Evolutionary conservation across 768 basidiomycete species (phyloP).

Genomic region (Boletellus ananiceps): DNA sequence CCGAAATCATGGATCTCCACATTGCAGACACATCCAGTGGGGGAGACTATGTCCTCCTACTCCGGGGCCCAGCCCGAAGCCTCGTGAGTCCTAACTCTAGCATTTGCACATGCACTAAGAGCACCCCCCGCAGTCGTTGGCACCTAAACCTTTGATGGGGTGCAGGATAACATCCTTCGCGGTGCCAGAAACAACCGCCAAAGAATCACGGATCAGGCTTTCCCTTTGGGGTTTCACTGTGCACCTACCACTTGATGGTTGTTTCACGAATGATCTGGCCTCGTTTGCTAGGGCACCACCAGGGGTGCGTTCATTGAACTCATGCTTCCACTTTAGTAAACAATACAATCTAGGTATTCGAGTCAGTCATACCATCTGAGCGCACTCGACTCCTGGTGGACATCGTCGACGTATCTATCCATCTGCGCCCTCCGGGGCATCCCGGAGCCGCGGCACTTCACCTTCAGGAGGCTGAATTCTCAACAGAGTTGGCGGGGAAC

Average conservation of each 20-base stretch:
- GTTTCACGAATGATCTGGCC: conserved; percentile 58
- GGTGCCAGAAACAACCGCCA: conserved; percentile 57
- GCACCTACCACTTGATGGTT: conserved; percentile 55
- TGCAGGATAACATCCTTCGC: conserved; percentile 63
- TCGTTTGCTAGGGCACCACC: conserved; percentile 78
- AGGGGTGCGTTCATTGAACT: conserved; percentile 54
- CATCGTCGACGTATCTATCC: conserved; percentile 63
- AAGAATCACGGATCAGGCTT: conserved; percentile 72
- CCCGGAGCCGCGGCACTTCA: conserved; percentile 65
- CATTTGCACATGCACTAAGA: conserved; percentile 1
- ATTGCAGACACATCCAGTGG: conserved; percentile 44
- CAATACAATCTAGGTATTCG: conserved; percentile 61
- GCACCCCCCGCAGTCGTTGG: conserved; percentile 34
- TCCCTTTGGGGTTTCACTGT: conserved; percentile 61
- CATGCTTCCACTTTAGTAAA: conserved; percentile 1
- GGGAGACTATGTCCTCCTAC: conserved; percentile 40
- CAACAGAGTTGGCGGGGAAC: conserved; percentile 69
- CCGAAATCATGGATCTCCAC: conserved; percentile 58
- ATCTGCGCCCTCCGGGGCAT: conserved; percentile 51
- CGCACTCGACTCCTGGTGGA: conserved; percentile 66
- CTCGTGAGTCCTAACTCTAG: conserved; percentile 43
- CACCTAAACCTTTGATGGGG: conserved; percentile 51
- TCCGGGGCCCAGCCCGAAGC: conserved; percentile 51
- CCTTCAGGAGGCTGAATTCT: conserved; percentile 60
- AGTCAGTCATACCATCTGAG: conserved; percentile 88